Conservation (phyloP, 306 rosid species). For the Sicyos baderoa region DNA sequence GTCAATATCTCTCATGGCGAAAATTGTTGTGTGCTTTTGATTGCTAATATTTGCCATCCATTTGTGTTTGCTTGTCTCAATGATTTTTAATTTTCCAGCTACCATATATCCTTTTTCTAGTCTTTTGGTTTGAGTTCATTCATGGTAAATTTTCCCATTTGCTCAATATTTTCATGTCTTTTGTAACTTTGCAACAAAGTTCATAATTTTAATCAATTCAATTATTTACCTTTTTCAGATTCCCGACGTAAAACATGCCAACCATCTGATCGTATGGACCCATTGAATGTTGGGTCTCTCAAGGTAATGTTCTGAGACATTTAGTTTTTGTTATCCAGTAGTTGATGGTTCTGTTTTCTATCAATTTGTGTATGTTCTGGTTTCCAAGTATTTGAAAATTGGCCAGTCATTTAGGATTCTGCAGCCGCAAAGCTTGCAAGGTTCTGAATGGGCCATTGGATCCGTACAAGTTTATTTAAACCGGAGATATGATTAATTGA, state of each 20-base stretch:
- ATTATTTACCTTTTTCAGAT: slow-evolving; percentile 28
- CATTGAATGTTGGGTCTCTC: slow-evolving; percentile 23
- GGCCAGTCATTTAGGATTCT: slow-evolving; percentile 7
- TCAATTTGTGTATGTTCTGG: neutral
- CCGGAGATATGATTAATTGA: neutral
- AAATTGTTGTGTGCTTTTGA: slow-evolving; percentile 19
- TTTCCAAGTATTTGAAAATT: neutral
- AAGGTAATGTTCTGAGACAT: slow-evolving; percentile 40
- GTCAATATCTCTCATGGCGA: slow-evolving; percentile 38
- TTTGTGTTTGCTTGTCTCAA: neutral
- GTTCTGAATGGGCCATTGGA: slow-evolving; percentile 1
- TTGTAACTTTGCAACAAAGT: neutral
- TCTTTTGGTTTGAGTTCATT: too few species aligned
- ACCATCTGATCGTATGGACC: slow-evolving; percentile 22
- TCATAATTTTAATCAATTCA: neutral
- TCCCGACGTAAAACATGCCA: slow-evolving; percentile 19
- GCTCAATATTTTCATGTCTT: neutral
- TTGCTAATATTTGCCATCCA: neutral
- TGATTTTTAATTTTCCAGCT: neutral
- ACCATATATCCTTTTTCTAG: neutral
- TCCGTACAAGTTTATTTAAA: slow-evolving; percentile 2
- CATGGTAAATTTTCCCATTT: too few species aligned
- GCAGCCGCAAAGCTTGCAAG: neutral
- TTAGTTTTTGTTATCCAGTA: neutral
- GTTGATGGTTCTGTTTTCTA: neutral